These are phyloP conservation scores for Neodidymelliopsis sp. DNA, from an alignment of 2,329 filamentous ascomycete genomes.

Conservation along the genomic window DNA sequence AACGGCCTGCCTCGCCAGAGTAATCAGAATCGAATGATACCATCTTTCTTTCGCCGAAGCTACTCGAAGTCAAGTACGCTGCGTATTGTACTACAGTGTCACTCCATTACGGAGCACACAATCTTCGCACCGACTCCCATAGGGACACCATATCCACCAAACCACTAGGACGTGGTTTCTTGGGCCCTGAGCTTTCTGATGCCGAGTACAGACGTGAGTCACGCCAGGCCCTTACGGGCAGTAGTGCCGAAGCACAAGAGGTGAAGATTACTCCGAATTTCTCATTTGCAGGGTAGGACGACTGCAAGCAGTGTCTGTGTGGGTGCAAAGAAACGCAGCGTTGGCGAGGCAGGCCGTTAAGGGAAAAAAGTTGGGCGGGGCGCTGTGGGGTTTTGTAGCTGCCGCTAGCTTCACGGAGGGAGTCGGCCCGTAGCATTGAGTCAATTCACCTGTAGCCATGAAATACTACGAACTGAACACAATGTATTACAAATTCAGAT, in stretches of 20 bases:
- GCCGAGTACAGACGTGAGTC: slow-evolving; percentile 83
- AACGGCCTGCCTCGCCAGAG: slow-evolving; percentile 81
- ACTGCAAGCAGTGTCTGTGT: slow-evolving; percentile 60
- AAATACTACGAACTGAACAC: too few relatives aligned
- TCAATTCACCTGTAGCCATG: too few relatives aligned
- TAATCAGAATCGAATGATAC: slow-evolving; percentile 93
- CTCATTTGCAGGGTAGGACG: slow-evolving; percentile 76
- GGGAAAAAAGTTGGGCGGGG: slow-evolving; percentile 51
- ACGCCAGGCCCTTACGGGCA: slow-evolving; percentile 89
- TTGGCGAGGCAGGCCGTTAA: slow-evolving; percentile 85
- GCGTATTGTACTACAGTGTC: slow-evolving; percentile 97
- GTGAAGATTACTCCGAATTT: slow-evolving; percentile 99
- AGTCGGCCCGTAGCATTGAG: not conserved
- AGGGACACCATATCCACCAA: slow-evolving; percentile 60
- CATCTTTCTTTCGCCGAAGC: slow-evolving; percentile 52
- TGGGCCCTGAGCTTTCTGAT: slow-evolving; percentile 85
- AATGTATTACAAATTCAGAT: too few relatives aligned
- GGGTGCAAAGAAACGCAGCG: slow-evolving; percentile 97
- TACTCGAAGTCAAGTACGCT: slow-evolving; percentile 67
- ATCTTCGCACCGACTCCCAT: slow-evolving; percentile 97
- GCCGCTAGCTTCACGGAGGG: slow-evolving; percentile 24
- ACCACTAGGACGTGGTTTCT: slow-evolving; percentile 36
- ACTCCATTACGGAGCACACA: slow-evolving; percentile 68
- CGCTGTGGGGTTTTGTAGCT: slow-evolving; percentile 45
- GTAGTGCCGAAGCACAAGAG: slow-evolving; percentile 58